Conservation (phyloP, 2,329 filamentous ascomycete genomes). For the Botrytis byssoidea region DNA sequence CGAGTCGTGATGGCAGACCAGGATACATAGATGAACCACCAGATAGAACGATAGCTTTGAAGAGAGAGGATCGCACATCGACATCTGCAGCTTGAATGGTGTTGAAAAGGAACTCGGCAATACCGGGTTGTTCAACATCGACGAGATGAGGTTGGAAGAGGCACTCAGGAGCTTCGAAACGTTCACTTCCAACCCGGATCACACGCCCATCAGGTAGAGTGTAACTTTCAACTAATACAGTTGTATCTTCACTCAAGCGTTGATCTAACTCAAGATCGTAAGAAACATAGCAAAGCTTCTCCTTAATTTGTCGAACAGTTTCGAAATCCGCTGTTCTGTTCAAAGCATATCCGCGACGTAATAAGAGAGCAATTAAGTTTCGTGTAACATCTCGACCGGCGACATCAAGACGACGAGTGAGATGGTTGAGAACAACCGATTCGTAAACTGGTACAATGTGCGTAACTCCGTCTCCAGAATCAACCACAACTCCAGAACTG, state of each 20-base stretch:
- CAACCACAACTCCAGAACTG: slow-evolving; percentile 93
- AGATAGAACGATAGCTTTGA: slow-evolving; percentile 95
- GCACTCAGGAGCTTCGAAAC: slow-evolving; percentile 97
- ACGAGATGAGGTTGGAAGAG: slow-evolving; percentile 98
- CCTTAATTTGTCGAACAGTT: slow-evolving; percentile 98
- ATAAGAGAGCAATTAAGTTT: slow-evolving; percentile 91
- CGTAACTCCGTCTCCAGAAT: slow-evolving; percentile 96
- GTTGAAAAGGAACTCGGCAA: slow-evolving; percentile 97
- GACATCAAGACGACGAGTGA: slow-evolving; percentile 90
- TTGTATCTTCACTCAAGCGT: slow-evolving; percentile 93
- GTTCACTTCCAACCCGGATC: slow-evolving; percentile 92
- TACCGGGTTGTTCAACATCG: slow-evolving; percentile 94
- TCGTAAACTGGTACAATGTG: slow-evolving; percentile 99
- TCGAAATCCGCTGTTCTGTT: slow-evolving; percentile 99
- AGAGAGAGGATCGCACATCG: slow-evolving; percentile 88
- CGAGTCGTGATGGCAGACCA: slow-evolving; percentile 85
- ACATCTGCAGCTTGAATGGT: slow-evolving; percentile 96
- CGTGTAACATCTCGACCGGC: slow-evolving; percentile 97
- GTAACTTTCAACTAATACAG: slow-evolving; percentile 94
- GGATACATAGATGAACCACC: slow-evolving; percentile 99
- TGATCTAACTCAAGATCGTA: slow-evolving; percentile 98
- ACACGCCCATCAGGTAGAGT: slow-evolving; percentile 95
- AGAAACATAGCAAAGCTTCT: slow-evolving; percentile 99
- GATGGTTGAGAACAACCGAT: slow-evolving; percentile 94
- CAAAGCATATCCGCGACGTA: slow-evolving; percentile 90